Conservation (phyloP, 2,329 filamentous ascomycete genomes). For the Alternaria burnsii region DNA sequence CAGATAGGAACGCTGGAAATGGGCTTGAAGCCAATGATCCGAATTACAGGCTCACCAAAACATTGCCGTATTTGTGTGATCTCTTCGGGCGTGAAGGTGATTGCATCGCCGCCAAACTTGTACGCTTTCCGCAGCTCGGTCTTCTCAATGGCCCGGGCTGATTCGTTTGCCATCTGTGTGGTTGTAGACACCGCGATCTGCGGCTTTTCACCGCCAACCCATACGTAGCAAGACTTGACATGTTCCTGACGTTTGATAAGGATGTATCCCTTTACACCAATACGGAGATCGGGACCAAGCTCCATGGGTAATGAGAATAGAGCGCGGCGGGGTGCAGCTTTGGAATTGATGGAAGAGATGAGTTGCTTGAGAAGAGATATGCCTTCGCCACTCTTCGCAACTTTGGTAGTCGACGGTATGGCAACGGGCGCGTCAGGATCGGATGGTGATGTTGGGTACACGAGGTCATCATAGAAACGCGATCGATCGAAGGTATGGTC, state of each 20-base stretch:
- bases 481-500: conserved; percentile 78
- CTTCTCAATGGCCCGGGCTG: conserved; percentile 78
- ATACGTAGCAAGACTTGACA: conserved; percentile 85
- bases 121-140: conserved; percentile 88
- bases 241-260: conserved; percentile 84
- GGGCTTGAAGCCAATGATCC: conserved; percentile 94
- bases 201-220: conserved; percentile 82
- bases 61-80: conserved; percentile 74
- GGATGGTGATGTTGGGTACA: conserved; percentile 75
- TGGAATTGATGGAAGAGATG: conserved; percentile 88
- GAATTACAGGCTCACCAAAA: conserved; percentile 83
- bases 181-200: conserved; percentile 81
- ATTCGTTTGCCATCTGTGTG: conserved; percentile 79
- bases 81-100: conserved; percentile 87
- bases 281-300: conserved; percentile 81
- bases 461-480: conserved; percentile 95
- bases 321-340: conserved; percentile 83
- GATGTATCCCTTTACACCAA: conserved; percentile 93
- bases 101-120: conserved; percentile 91
- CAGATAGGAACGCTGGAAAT: conserved; percentile 77
- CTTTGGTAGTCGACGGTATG: conserved; percentile 63
- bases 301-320: conserved; percentile 90
- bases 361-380: conserved; percentile 81
- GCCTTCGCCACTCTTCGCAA: conserved; percentile 75
- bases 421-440: conserved; percentile 73